A percentile compares a stretch with the other conserved stretches of the same genome.
Conservation (phyloP, 441 rosid species). For the Pelargonium exstipulatum region DNA sequence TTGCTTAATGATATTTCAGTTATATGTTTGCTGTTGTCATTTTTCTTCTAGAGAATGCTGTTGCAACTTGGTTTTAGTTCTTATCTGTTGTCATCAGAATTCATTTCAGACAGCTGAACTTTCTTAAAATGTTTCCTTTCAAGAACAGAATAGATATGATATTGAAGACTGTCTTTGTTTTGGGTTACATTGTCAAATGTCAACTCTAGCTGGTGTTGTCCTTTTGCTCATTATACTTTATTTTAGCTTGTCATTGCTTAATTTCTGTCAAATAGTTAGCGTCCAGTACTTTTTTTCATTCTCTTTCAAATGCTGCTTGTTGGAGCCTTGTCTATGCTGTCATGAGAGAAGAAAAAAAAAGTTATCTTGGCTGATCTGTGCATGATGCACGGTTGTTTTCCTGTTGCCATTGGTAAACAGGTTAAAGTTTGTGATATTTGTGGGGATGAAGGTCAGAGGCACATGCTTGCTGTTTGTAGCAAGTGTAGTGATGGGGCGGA, state of each 20-base stretch:
- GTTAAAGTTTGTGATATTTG: slow-evolving; percentile 35
- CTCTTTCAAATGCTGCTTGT: not conserved
- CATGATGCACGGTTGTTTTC: not conserved
- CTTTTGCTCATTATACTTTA: too few species aligned
- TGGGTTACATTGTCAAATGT: too few species aligned
- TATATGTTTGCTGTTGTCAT: slow-evolving; percentile 3
- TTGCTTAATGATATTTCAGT: not conserved
- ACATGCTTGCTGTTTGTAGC: slow-evolving; percentile 34
- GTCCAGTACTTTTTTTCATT: not conserved
- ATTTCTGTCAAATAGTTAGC: too few species aligned
- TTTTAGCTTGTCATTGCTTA: too few species aligned
- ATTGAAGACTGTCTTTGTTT: too few species aligned
- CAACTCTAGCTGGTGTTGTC: too few species aligned
- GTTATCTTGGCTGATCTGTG: not conserved
- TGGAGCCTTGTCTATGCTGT: not conserved
- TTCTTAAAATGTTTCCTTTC: too few species aligned
- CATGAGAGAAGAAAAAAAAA: not conserved
- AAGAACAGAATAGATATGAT: too few species aligned
- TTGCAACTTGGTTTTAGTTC: not conserved
- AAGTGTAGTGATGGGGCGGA: slow-evolving; percentile 37
- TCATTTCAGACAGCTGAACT: too few species aligned
- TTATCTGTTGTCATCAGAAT: too few species aligned
- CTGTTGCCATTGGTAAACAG: slow-evolving; percentile 19
- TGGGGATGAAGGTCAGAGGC: slow-evolving; percentile 30
- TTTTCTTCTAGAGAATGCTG: not conserved